phyloP scores from a whole-genome alignment of 441 rosid genomes.

The Brassica balearica region DNA sequence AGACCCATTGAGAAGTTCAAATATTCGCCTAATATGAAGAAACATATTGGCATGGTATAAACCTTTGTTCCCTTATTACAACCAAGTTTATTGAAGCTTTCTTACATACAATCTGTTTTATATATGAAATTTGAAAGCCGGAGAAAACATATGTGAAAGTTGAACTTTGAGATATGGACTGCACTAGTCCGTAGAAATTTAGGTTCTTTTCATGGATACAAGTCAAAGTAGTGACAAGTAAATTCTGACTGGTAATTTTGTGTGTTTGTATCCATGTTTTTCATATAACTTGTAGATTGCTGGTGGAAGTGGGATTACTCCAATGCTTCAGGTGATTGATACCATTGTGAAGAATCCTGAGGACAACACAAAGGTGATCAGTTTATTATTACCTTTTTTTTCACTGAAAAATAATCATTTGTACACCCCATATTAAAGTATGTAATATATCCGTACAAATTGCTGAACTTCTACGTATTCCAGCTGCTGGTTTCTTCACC shows the following conservation, averaged over 20 bases:
- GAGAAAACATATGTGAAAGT: no score
- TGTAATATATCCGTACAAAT: constrained; percentile 7
- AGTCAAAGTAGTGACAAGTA: constrained; percentile 7
- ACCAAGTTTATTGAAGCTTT: constrained; percentile 1
- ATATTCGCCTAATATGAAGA: constrained; percentile 96
- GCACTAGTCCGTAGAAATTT: not conserved
- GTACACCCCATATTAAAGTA: constrained; percentile 1
- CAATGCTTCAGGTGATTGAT: constrained; percentile 97
- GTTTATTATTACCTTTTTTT: constrained; percentile 23
- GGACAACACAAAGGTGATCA: constrained; percentile 84
- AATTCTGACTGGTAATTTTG: constrained; percentile 20
- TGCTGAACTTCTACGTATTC: not conserved
- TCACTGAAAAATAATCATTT: constrained; percentile 8
- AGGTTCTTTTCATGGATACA: not conserved
- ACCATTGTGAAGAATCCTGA: constrained; percentile 88
- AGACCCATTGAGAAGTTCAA: constrained; percentile 95
- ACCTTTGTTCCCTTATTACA: constrained; percentile 39
- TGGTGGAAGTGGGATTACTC: constrained; percentile 97
- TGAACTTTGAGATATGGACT: not conserved
- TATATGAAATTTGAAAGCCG: not conserved
- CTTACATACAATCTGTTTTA: constrained; percentile 2
- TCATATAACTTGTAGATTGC: constrained; percentile 62
- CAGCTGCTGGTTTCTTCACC: not conserved
- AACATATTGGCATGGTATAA: constrained; percentile 94
- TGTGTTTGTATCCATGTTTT: constrained; percentile 17